phyloP scores from a whole-genome alignment of 495 filamentous ascomycete genomes.

The Neurospora sublineolata region DNA sequence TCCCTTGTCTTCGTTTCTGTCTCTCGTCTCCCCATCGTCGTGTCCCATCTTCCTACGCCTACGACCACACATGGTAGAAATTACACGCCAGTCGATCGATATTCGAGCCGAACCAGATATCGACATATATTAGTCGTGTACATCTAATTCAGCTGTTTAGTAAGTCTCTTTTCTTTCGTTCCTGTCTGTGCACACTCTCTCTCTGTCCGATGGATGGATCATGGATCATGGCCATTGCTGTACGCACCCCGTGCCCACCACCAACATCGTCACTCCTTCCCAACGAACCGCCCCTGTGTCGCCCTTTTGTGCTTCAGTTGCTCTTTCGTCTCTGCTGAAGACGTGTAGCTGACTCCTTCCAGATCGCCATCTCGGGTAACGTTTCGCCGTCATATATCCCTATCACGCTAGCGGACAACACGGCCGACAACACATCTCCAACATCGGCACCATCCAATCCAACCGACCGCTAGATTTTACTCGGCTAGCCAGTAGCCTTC shows the following conservation, averaged over 20 bases:
- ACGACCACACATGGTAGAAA: neutral
- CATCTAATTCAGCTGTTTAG: conserved; percentile 2
- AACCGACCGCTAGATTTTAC: neutral
- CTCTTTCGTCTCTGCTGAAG: neutral
- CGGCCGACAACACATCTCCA: neutral
- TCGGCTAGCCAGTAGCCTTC: neutral
- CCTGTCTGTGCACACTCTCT: neutral
- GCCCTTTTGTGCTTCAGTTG: neutral
- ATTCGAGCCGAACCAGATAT: neutral
- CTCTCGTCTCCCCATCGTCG: neutral
- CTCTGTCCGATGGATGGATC: neutral
- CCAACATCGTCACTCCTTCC: conserved; percentile 7
- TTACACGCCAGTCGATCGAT: neutral
- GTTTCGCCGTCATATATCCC: neutral
- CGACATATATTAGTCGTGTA: neutral
- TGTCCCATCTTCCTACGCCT: neutral
- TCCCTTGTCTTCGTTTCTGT: neutral
- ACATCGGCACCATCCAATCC: neutral
- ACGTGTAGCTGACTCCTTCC: conserved; percentile 9
- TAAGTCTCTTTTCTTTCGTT: neutral
- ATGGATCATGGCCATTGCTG: neutral
- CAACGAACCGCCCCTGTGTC: neutral
- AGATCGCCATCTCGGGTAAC: conserved; percentile 1
- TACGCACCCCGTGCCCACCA: conserved; percentile 1
- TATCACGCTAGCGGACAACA: neutral